These are phyloP conservation scores for Ilex asprella DNA, from an alignment of 257 asterid species.

Conservation along the genomic window DNA sequence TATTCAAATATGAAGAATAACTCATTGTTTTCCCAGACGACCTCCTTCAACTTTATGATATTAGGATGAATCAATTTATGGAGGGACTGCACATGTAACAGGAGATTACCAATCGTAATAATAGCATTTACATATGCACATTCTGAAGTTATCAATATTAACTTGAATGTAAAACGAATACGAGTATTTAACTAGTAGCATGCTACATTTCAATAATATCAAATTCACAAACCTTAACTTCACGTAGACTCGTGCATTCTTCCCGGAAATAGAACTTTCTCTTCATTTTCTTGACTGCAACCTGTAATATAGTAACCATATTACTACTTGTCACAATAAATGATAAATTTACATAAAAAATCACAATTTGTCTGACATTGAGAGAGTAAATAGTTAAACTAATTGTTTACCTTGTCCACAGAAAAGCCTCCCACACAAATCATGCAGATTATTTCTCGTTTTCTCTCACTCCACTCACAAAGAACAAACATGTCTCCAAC, in stretches of 20 bases:
- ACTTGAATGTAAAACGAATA: too few relatives aligned
- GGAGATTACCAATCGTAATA: background rate
- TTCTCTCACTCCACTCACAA: too few relatives aligned
- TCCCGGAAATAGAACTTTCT: slow-evolving; percentile 83
- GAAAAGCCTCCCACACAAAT: too few relatives aligned
- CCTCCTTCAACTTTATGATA: slow-evolving; percentile 86
- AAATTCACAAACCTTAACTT: slow-evolving; percentile 61
- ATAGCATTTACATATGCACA: background rate
- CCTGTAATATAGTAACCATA: slow-evolving; percentile 32
- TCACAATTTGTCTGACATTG: too few relatives aligned
- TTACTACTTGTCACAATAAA: background rate
- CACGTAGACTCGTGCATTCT: slow-evolving; percentile 78
- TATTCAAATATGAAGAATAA: slow-evolving; percentile 91
- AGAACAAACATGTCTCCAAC: too few relatives aligned
- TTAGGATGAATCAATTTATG: slow-evolving; percentile 75
- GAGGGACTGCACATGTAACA: slow-evolving; percentile 60
- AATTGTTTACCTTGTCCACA: too few relatives aligned
- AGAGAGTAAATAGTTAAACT: too few relatives aligned
- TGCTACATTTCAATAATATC: background rate
- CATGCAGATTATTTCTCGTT: too few relatives aligned
- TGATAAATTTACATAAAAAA: too few relatives aligned
- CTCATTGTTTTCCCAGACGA: slow-evolving; percentile 84
- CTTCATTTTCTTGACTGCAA: slow-evolving; percentile 94
- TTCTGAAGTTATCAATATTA: background rate
- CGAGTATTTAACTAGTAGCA: background rate